Percentiles rank a stretch among this genome's conserved stretches.
phyloP scores from a whole-genome alignment of 2,329 filamentous ascomycete species.

The Coniochaeta sp. region DNA sequence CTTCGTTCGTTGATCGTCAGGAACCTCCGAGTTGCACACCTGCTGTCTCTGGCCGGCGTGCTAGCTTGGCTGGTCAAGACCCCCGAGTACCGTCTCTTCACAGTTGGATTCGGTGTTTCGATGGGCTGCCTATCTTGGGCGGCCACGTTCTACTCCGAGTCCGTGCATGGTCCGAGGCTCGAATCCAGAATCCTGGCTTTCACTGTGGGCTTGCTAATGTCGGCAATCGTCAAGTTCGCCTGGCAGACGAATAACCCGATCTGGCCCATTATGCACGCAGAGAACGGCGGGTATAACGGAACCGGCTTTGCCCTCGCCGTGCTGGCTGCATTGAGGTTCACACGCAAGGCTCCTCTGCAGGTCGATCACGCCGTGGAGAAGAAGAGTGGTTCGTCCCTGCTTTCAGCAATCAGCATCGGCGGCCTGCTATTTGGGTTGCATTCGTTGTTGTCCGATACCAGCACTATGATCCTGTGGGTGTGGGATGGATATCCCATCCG shows the following conservation, averaged over 20 bases:
- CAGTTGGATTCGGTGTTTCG: constrained; percentile 71
- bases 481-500: constrained; percentile 94
- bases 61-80: constrained; percentile 68
- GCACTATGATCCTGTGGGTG: constrained; percentile 97
- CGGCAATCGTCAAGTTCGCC: constrained; percentile 84
- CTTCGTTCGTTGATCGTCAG: constrained; percentile 61
- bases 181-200: constrained; percentile 79
- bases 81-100: constrained; percentile 70
- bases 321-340: constrained; percentile 68
- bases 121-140: constrained; percentile 80
- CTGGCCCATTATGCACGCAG: constrained; percentile 87
- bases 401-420: constrained; percentile 71
- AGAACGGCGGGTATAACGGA: constrained; percentile 90
- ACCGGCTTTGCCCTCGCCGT: constrained; percentile 70
- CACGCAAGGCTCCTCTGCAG: constrained; percentile 51
- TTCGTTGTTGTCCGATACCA: constrained; percentile 89
- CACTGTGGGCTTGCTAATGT: constrained; percentile 73
- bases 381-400: constrained; percentile 56
- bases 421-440: constrained; percentile 86
- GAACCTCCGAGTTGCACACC: constrained; percentile 63
- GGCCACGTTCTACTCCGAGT: constrained; percentile 72
- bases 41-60: constrained; percentile 68
- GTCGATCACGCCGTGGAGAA: constrained; percentile 25
- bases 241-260: constrained; percentile 93
- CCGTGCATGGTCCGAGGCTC: constrained; percentile 63